Evolutionary conservation across 345 rosid genomes (phyloP).

Genomic region (Camelina laxa): DNA sequence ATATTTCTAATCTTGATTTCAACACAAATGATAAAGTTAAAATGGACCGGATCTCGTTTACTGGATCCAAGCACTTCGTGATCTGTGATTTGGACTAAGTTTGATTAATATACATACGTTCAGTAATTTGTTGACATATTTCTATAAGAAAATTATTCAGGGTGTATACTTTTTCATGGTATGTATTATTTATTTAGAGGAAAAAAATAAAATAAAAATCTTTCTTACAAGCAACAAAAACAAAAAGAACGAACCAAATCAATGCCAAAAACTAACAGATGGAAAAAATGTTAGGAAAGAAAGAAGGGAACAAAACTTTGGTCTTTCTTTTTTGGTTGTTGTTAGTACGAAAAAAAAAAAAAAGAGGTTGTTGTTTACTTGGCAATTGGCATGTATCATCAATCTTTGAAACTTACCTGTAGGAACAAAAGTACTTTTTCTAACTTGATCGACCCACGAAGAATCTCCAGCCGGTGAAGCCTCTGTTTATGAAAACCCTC

Average conservation of each 20-base stretch:
- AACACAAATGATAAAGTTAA: conserved; percentile 4
- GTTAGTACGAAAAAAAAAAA: too few relatives aligned
- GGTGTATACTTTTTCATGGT: neutral
- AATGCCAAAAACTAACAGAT: neutral
- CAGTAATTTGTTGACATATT: neutral
- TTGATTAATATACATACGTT: neutral
- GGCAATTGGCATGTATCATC: conserved; percentile 22
- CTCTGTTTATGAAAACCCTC: conserved; percentile 24
- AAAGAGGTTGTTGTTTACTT: neutral
- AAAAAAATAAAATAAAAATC: neutral
- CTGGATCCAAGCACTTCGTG: conserved; percentile 14
- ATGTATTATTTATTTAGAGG: neutral
- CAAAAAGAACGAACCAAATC: neutral
- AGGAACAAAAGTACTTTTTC: neutral
- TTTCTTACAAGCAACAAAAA: neutral
- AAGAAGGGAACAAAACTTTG: neutral
- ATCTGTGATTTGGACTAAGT: conserved; percentile 2
- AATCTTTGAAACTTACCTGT: conserved; percentile 42
- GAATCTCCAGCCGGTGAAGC: conserved; percentile 28
- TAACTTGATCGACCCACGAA: conserved; percentile 27
- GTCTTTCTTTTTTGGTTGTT: neutral
- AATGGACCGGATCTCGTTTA: conserved; percentile 19
- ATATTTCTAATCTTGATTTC: neutral
- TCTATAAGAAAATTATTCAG: neutral
- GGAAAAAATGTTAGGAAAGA: neutral